Base-by-base conservation (phyloP, 2,329 filamentous ascomycete genomes). In the Talaromyces rugulosus region DNA sequence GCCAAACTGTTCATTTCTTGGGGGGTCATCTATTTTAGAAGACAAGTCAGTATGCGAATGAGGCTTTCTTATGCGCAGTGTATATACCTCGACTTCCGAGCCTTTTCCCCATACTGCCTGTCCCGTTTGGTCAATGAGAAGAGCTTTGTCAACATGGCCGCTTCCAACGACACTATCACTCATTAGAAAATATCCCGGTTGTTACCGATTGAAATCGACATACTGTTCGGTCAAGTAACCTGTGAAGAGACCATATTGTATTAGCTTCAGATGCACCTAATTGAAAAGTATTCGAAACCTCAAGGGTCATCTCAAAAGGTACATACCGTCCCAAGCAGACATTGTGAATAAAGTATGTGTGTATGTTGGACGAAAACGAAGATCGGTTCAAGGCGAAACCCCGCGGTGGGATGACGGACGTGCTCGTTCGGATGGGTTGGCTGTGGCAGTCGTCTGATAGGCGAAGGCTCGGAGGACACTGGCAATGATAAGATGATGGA, bases 111-210 rank as follows among this genome's bases (percentile, higher is more conserved):
- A n/a, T n/a, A n/a, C n/a, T n/a, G n/a, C n/a, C n/a, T n/a, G n/a
- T n/a, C n/a, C n/a, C n/a, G n/a, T n/a, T n/a, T n/a, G n/a, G n/a
- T n/a, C n/a, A n/a, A n/a, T n/a, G n/a, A n/a, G n/a, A n/a, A n/a
- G n/a, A n/a, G n/a, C 92, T 81, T 92, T 89, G 81, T 95, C 89
- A 73, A 96, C 79, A 42, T 33, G 28, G 12, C 36, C 33, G 8
- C 7, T 8, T 40, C 23, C 54, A 42, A 14, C 18, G 14, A 58
- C 42, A 44, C 56, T 58, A 2, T 3, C 3, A 0, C 12, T 34
- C 4, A n/a, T 56, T 56, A 53, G 50, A 31, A 53, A 31, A 5
- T n/a, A n/a, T n/a, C n/a, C n/a, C n/a, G n/a, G n/a, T n/a, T n/a
- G n/a, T n/a, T n/a, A n/a, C n/a, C n/a, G n/a, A n/a, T n/a, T n/a